Conservation (phyloP, 768 basidiomycete genomes). For the Fibroporia radiculosa region DNA sequence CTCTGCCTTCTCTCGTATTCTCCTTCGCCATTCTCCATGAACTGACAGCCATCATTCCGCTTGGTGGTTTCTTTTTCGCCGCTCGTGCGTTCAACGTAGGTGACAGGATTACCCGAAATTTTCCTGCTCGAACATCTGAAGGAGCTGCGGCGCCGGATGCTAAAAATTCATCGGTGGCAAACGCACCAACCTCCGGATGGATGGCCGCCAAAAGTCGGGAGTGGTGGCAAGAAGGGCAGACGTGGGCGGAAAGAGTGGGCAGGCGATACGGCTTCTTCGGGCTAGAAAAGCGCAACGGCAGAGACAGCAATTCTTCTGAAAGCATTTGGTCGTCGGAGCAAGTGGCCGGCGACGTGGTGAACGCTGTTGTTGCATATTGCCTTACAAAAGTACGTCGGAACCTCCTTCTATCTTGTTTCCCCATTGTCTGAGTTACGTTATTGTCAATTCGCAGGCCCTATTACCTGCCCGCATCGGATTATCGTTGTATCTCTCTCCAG, state of each 20-base stretch:
- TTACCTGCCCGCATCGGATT: slow-evolving; percentile 65
- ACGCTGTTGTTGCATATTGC: slow-evolving; percentile 76
- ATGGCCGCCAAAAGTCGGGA: slow-evolving; percentile 32
- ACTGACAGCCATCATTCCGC: slow-evolving; percentile 69
- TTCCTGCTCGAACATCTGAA: not conserved
- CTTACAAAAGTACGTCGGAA: slow-evolving; percentile 57
- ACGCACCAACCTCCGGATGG: slow-evolving; percentile 33
- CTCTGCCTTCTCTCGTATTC: slow-evolving; percentile 64
- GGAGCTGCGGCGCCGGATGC: not conserved
- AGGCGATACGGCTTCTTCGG: slow-evolving; percentile 77
- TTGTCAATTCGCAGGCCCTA: slow-evolving; percentile 42
- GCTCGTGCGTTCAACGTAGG: slow-evolving; percentile 65
- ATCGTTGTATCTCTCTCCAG: slow-evolving; percentile 66
- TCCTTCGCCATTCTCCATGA: slow-evolving; percentile 87
- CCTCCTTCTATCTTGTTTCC: not conserved
- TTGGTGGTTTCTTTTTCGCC: slow-evolving; percentile 66
- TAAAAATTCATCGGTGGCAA: no score
- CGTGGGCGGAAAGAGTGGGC: slow-evolving; percentile 64
- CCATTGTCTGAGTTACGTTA: not conserved
- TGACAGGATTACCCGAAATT: slow-evolving; percentile 42
- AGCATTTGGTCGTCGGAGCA: slow-evolving; percentile 10
- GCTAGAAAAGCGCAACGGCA: slow-evolving; percentile 41
- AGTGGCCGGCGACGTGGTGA: slow-evolving; percentile 72
- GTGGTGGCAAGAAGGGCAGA: slow-evolving; percentile 77
- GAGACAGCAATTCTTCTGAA: slow-evolving; percentile 5